Conservation (phyloP, 192 early-diverging fungal genomes). For the Rhizophlyctis rosea region DNA sequence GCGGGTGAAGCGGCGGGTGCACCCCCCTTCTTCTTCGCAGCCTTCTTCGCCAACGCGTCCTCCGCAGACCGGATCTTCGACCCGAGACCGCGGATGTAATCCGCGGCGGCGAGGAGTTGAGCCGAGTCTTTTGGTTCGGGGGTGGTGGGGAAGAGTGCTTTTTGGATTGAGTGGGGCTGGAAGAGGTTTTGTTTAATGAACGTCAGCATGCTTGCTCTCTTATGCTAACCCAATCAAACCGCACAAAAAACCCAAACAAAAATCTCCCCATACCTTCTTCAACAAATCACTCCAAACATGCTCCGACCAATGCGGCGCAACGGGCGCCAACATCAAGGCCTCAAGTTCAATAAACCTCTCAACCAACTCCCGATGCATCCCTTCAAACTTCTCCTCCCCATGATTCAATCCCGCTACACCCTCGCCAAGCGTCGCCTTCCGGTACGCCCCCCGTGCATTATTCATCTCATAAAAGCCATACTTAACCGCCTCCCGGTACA, state of each 20-base stretch:
- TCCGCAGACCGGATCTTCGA: slow-evolving; percentile 80
- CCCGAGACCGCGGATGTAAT: slow-evolving; percentile 75
- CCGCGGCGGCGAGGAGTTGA: slow-evolving; percentile 70
- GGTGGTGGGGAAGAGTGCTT: slow-evolving; percentile 63
- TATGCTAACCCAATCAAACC: not conserved
- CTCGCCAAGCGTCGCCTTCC: slow-evolving; percentile 62
- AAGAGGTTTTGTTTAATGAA: not conserved
- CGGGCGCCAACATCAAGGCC: slow-evolving; percentile 79
- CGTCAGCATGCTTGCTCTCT: not conserved
- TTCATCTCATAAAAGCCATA: slow-evolving; percentile 87
- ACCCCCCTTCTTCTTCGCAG: slow-evolving; percentile 64
- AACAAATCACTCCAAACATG: slow-evolving; percentile 81
- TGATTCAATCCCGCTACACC: slow-evolving; percentile 14
- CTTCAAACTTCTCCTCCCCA: slow-evolving; percentile 45
- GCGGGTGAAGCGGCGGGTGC: slow-evolving; percentile 45
- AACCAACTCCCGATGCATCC: slow-evolving; percentile 87
- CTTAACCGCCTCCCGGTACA: slow-evolving; percentile 91
- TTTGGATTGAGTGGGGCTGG: slow-evolving; percentile 58
- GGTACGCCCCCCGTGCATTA: slow-evolving; percentile 83
- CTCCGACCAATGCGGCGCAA: slow-evolving; percentile 94
- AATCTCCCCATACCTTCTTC: slow-evolving; percentile 51
- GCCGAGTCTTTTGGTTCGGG: slow-evolving; percentile 62
- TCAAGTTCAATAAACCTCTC: slow-evolving; percentile 80
- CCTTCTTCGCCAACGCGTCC: slow-evolving; percentile 63
- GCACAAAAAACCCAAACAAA: slow-evolving; percentile 1